phyloP scores from a whole-genome alignment of 352 stramenopile genomes.

The Globisporangium nunn region DNA sequence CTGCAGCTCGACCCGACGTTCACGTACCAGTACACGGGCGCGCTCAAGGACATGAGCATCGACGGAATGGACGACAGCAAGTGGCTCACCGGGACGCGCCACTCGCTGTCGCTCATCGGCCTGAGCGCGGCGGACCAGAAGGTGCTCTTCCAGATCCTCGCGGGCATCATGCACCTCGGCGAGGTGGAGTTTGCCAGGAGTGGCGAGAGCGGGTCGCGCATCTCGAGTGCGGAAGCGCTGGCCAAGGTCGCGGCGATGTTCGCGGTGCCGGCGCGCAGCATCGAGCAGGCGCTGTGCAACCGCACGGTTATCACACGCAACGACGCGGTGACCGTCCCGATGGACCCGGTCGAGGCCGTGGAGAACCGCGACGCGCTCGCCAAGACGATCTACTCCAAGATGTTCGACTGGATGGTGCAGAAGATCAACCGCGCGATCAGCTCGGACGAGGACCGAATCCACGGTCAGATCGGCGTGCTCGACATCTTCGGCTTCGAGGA shows the following conservation, averaged over 20 bases:
- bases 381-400: conserved; percentile 96
- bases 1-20: conserved; percentile 58
- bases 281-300: conserved; percentile 91
- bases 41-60: conserved; percentile 71
- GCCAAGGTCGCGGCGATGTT: conserved; percentile 86
- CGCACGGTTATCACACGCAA: conserved; percentile 88
- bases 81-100: conserved; percentile 73
- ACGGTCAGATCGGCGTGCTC: conserved; percentile 91
- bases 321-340: conserved; percentile 71
- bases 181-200: conserved; percentile 90
- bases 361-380: conserved; percentile 95
- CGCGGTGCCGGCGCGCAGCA: conserved; percentile 73
- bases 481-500: conserved; percentile 99
- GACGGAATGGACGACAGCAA: conserved; percentile 81
- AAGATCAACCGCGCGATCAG: conserved; percentile 84
- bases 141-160: conserved; percentile 77
- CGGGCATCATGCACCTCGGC: conserved; percentile 94
- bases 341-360: conserved; percentile 84
- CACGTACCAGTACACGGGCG: conserved; percentile 71
- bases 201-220: conserved; percentile 65
- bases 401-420: conserved; percentile 97
- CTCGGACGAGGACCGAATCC: conserved; percentile 59
- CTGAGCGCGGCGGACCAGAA: conserved; percentile 47
- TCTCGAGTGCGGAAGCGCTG: conserved; percentile 57
- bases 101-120: conserved; percentile 75